Evolutionary conservation across 23 red algal species (phyloP).

Genomic region (Gracilaria gracilis): DNA sequence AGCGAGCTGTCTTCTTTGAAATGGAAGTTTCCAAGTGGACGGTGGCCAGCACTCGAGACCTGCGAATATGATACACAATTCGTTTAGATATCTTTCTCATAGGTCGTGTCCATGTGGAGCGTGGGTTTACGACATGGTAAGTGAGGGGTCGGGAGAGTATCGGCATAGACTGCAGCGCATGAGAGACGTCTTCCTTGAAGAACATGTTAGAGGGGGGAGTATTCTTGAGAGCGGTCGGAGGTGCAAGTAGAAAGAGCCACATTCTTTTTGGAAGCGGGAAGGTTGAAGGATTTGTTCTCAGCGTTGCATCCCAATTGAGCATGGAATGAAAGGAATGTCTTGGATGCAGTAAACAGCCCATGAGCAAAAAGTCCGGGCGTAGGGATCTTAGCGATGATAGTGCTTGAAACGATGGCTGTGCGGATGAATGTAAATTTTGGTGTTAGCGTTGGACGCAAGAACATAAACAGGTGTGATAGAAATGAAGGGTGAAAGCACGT

Average conservation of each 20-base stretch:
- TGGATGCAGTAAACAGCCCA: constrained; percentile 20
- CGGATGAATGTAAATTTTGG: not conserved
- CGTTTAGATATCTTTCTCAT: constrained; percentile 29
- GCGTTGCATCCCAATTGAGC: constrained; percentile 19
- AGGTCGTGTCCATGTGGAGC: constrained; percentile 10
- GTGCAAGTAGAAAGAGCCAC: constrained; percentile 42
- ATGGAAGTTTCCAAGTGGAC: not conserved
- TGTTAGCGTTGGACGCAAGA: too few species aligned
- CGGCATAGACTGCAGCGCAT: constrained; percentile 33
- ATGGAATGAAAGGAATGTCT: constrained; percentile 17
- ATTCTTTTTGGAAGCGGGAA: constrained; percentile 40
- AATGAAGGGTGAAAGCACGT: not conserved
- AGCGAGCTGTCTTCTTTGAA: not conserved
- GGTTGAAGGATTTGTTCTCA: constrained; percentile 2
- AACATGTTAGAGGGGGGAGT: constrained; percentile 1
- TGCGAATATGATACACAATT: constrained; percentile 33
- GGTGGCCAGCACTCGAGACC: constrained; percentile 5
- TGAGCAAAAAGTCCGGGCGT: constrained; percentile 42
- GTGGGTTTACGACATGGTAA: constrained; percentile 46
- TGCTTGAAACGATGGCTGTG: constrained; percentile 23
- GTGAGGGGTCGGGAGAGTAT: constrained; percentile 28
- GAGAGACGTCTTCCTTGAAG: constrained; percentile 52
- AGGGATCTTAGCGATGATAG: not conserved
- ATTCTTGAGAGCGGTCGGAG: not conserved
- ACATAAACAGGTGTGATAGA: not conserved